These are phyloP conservation scores for Zalerion maritima DNA, from an alignment of 495 filamentous ascomycete genomes.

Conservation along the genomic window DNA sequence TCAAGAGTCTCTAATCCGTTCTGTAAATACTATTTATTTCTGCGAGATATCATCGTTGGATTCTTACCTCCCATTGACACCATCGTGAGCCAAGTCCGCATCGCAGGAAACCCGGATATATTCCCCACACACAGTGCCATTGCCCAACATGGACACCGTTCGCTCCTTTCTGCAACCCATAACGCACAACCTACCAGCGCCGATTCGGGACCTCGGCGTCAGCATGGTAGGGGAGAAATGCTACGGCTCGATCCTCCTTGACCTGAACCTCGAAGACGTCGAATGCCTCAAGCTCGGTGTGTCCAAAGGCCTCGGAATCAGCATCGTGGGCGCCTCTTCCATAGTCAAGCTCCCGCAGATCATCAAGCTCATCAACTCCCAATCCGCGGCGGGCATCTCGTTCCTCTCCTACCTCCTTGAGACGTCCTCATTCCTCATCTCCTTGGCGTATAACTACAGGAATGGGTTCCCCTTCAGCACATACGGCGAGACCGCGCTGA, in stretches of 20 bases:
- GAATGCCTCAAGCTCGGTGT: slow-evolving; percentile 75
- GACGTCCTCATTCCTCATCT: slow-evolving; percentile 69
- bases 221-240: slow-evolving; percentile 70
- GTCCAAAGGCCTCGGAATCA: slow-evolving; percentile 83
- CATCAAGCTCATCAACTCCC: slow-evolving; percentile 68
- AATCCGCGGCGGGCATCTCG: slow-evolving; percentile 65
- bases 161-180: slow-evolving; percentile 58
- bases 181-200: slow-evolving; percentile 62
- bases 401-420: slow-evolving; percentile 89
- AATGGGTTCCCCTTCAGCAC: slow-evolving; percentile 90
- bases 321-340: slow-evolving; percentile 73
- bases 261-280: slow-evolving; percentile 57
- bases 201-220: slow-evolving; percentile 58
- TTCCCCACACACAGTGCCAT: no score
- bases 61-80: neutral
- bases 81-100: neutral
- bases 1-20: slow-evolving; percentile 1
- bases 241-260: slow-evolving; percentile 68
- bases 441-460: slow-evolving; percentile 76
- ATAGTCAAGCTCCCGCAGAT: slow-evolving; percentile 95
- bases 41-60: slow-evolving; percentile 1
- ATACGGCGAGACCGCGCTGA: slow-evolving; percentile 84
- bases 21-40: slow-evolving; percentile 1
- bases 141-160: slow-evolving; percentile 34
- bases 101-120: no score